phyloP scores from a whole-genome alignment of 768 basidiomycete genomes.

The Pleurotus sapidus region DNA sequence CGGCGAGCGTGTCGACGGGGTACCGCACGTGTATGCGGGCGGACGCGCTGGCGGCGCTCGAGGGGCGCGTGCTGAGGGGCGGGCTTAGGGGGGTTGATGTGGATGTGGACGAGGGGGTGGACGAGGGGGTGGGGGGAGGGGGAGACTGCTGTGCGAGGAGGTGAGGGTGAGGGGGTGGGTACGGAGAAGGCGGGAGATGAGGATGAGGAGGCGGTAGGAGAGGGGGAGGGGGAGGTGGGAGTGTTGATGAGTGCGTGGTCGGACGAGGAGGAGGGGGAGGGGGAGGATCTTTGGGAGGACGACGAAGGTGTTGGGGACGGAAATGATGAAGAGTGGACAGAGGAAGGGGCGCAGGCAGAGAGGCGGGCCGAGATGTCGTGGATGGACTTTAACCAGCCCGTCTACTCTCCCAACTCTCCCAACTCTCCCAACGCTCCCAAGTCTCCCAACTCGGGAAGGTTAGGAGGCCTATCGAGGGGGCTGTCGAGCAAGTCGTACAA shows the following conservation, averaged over 20 bases:
- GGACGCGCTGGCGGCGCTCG: slow-evolving; percentile 62
- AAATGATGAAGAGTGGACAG: not conserved
- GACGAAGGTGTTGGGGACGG: not conserved
- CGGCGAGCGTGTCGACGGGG: slow-evolving; percentile 42
- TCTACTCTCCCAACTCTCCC: too few species aligned
- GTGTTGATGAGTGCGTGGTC: slow-evolving; percentile 1
- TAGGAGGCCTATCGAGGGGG: too few species aligned
- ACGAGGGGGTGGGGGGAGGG: too few species aligned
- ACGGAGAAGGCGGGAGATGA: slow-evolving; percentile 66
- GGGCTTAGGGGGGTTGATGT: slow-evolving; percentile 16
- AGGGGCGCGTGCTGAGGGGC: slow-evolving; percentile 35
- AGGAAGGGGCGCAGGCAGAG: not conserved
- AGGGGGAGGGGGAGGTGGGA: not conserved
- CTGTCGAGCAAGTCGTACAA: too few species aligned
- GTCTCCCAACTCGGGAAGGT: too few species aligned
- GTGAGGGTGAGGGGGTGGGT: slow-evolving; percentile 38
- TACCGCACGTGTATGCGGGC: slow-evolving; percentile 48
- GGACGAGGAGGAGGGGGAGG: not conserved
- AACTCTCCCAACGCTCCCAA: too few species aligned
- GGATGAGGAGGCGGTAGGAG: slow-evolving; percentile 25
- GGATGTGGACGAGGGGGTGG: slow-evolving; percentile 13
- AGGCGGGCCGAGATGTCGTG: not conserved
- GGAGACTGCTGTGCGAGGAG: not conserved
- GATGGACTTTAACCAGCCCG: not conserved
- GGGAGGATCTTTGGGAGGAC: not conserved